Base-by-base conservation (phyloP, 2,329 filamentous ascomycete genomes). In the Pseudogymnoascus sp. region DNA sequence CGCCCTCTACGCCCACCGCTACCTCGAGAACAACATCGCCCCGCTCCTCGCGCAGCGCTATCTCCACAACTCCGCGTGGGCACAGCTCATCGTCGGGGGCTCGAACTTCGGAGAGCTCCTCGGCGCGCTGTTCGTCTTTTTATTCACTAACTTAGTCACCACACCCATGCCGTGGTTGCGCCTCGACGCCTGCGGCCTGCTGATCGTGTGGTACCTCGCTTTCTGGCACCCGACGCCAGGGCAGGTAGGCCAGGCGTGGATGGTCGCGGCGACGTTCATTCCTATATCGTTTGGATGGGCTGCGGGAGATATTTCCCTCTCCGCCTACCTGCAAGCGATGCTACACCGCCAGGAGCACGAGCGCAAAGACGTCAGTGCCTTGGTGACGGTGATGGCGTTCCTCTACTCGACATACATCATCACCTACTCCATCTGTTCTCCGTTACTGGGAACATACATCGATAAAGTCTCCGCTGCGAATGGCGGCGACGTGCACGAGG, bases 81-180 rank as follows among this genome's bases (percentile, higher is more conserved):
- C 76, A 3, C 78, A 81, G 67, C 78, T 81, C 65, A 79, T 81
- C 65, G 78, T 81, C 23, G 79, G 79, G 37, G 79, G 80, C 4
- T 80, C 77, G 7, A 82, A 81, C 68, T 74, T 80, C 60, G 80
- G 80, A 54, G 79, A 81, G 67, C 72, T 81, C 2, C 69, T 81
- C 10, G 80, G 80, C 16, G 79, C 79, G 2, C 68, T 78, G 11
- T 77, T 77, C 63, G 79, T 81, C 23, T 78, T 81, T 69, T 70
- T 81, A 40, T 79, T 80, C 66, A 80, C 78, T 47, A 79, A 80
- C 60, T 66, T 78, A 47, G 73, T 81, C 62, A 74, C 76, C 31
- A 81, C 79, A 1, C 80, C 80, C 2, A 80, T 82, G 65, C 79
- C 78, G 1, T 81, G 79, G 79, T 72, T 82, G 37, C 77, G 80